Base-by-base conservation (phyloP, 2,329 filamentous ascomycete genomes). In the Calonectria pseudoreteaudii region DNA sequence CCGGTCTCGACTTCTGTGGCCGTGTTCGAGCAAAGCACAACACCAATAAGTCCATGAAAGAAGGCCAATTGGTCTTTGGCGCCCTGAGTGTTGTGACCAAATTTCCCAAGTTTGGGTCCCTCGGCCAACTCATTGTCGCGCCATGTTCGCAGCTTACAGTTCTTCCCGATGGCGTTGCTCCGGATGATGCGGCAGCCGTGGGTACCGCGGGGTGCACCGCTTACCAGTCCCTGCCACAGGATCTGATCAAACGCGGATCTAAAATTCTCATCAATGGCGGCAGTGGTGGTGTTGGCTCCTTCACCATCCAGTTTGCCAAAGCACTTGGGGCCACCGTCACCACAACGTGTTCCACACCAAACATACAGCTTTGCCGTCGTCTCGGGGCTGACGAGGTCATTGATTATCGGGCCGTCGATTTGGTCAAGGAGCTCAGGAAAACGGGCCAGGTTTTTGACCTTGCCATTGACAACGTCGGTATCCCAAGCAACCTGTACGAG, bases 1-100 rank as follows among this genome's bases (percentile, higher is more conserved):
- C 87, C 0, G 85, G 85, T 16, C 78, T 84, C 31, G 88, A 90
- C 78, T 89, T 86, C 75, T 84, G 84, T 71, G 89, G 88, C 28
- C 84, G 80, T 28, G 85, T 90, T 20, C 83, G 85, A 30, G 76
- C 78, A 23, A 74, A 60, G 26, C 66, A 74, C n/a, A n/a, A 50
- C 20, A 53, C 50, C 10, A 38, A 23, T 16, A 68, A 26, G 2
- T 11, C 34, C 1, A 41, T 71, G 10, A 23, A 71, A 14, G 56
- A 67, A 18, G 64, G 64, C 1, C 53, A 71, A 28, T 23, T 71
- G 5, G 64, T 72, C 13, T 72, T 72, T 28, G 70, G 70, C 1
- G 70, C 66, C 9, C 50, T 72, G 41, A 67, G 62, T 31, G 49
- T 71, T 26, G 23, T 52, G 13, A 18, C 69, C 18, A 64, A 68